Evolutionary conservation across 2,329 filamentous ascomycete species (phyloP), one percentile per base, ranked within the genome.

Genomic region (Trichoderma gracile): DNA sequence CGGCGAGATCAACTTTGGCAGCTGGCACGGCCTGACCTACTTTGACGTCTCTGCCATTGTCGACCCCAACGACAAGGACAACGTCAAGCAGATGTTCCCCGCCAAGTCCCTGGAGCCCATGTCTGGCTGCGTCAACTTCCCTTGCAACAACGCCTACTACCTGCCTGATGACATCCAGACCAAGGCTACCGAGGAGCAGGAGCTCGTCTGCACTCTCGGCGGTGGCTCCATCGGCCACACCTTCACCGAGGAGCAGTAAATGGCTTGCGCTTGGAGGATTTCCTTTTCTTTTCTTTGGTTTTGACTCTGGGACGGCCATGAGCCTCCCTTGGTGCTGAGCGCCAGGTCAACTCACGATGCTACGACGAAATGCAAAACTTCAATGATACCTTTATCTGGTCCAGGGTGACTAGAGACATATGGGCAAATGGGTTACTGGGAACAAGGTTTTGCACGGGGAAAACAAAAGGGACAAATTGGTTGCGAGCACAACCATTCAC

Each of bases 21-120:
- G 80, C 71, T 84, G 74, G 74, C 70, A 73, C 59, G 82, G 76
- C 68, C 66, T 77, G 65, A 84, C 80, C 64, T 86, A 80, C 79
- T 86, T 84, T 65, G 84, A 86, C 67, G 82, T 86, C 67, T 85
- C 83, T 12, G 83, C 83, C 72, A 86, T 86, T 68, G 81, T 85
- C 69, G 76, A 82, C 73, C 74, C 82, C 57, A 71, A 71, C 45
- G 84, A 86, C 73, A 69, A 75, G 68, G 64, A 80, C 67, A 82
- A 82, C 69, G 78, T 86, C 70, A 84, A 86, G 79, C 75, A 81
- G 76, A 79, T 86, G 73, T 85, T 76, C 76, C 83, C 84, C 30
- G 73, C 72, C 63, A 70, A 60, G 58, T 60, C 67, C 64, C 70
- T 76, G 68, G 67, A 67, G 66, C 79, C 70, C 65, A 74, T 80